Evolutionary conservation across 192 early-diverging fungal genomes (phyloP).

Genomic region (Linnemannia schmuckeri): DNA sequence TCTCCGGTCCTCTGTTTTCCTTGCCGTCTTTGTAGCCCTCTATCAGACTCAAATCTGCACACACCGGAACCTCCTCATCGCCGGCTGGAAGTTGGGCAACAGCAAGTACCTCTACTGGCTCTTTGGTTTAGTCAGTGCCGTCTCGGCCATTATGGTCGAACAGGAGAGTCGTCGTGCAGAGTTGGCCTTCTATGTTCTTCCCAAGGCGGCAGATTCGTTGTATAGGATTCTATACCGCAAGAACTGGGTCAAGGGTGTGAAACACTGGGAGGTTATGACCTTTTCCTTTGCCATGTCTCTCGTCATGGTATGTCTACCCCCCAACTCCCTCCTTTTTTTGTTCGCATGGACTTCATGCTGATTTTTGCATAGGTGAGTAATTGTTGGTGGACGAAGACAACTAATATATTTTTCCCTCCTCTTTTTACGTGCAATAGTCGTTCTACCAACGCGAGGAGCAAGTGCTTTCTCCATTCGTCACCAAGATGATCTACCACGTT

Average conservation of each 20-base stretch:
- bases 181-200: constrained; percentile 82
- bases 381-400: background rate
- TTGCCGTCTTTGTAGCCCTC: constrained; percentile 73
- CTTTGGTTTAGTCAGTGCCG: constrained; percentile 65
- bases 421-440: constrained; percentile 44
- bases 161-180: constrained; percentile 77
- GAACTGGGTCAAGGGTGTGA: constrained; percentile 66
- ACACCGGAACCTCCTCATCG: constrained; percentile 69
- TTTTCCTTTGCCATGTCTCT: constrained; percentile 74
- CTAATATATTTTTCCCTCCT: background rate
- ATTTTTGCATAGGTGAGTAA: background rate
- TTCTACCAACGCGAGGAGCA: constrained; percentile 72
- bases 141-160: constrained; percentile 75
- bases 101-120: constrained; percentile 75
- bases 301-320: constrained; percentile 69
- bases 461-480: constrained; percentile 66
- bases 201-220: constrained; percentile 76
- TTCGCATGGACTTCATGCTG: too few species aligned
- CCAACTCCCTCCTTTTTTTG: background rate
- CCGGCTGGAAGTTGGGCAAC: constrained; percentile 57
- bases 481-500: constrained; percentile 45
- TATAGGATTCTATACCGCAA: constrained; percentile 75
- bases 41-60: constrained; percentile 78
- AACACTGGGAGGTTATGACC: constrained; percentile 74
- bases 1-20: constrained; percentile 72